These are phyloP conservation scores for Penicillium sp. DNA, from an alignment of 2,329 filamentous ascomycete genomes.

Conservation along the genomic window DNA sequence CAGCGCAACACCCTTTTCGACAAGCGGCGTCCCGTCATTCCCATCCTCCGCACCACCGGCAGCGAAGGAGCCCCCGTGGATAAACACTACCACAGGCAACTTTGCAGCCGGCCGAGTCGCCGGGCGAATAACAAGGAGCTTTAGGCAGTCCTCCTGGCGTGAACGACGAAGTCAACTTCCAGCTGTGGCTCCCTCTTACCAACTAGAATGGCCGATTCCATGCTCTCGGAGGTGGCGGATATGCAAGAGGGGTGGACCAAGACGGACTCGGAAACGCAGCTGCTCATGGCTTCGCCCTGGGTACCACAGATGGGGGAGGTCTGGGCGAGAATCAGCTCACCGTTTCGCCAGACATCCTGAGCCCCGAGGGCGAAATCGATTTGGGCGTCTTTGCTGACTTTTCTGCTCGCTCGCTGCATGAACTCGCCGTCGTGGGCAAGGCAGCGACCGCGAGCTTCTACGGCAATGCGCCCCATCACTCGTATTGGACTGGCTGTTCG, in stretches of 20 bases:
- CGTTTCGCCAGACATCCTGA: background rate
- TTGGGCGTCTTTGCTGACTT: background rate
- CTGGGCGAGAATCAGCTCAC: background rate
- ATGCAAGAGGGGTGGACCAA: background rate
- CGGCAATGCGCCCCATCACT: background rate
- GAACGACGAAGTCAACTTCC: background rate
- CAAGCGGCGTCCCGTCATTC: too few species aligned
- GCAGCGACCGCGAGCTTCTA: background rate
- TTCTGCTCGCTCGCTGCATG: background rate
- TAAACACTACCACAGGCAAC: too few species aligned
- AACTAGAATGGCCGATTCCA: background rate
- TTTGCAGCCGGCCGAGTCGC: too few species aligned
- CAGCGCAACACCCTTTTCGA: too few species aligned
- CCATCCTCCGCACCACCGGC: too few species aligned
- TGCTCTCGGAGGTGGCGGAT: background rate
- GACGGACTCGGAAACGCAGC: background rate
- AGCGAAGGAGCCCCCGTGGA: too few species aligned
- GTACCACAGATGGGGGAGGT: background rate
- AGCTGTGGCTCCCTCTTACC: background rate
- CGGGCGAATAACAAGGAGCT: too few species aligned
- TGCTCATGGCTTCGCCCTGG: background rate
- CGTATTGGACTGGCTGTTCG: conserved; percentile 1
- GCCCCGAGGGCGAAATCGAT: background rate
- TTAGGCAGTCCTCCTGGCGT: background rate
- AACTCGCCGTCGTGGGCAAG: background rate